Base-by-base conservation (phyloP, 495 filamentous ascomycete genomes). In the Rhizodiscina lignyota region DNA sequence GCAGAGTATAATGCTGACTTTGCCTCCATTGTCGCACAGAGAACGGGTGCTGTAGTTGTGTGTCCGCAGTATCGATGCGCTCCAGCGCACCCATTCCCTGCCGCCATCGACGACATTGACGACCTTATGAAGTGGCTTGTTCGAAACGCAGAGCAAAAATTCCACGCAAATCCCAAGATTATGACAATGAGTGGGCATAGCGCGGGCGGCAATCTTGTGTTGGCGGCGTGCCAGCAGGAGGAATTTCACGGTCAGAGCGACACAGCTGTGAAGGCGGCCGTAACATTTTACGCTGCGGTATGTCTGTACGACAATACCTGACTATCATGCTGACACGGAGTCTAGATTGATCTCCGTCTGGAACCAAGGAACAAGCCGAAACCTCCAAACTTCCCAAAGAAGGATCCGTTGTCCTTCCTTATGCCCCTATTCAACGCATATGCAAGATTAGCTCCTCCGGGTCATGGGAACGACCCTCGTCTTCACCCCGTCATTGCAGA, bases 401-500 rank as follows among this genome's bases (percentile, higher is more conserved):
- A 21, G 1, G 55, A 60, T 30, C 55, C 51, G 5, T 15, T 51
- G 19, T 5, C 32, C 1, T 48, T 53, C 21, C 24, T 60, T 30
- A 16, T 47, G 3, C 49, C 55, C 3, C 36, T 60, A n/a, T 53
- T 45, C 28, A 51, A 58, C 31, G 32, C 45, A 0, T 60, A 60
- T 39, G 40, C 51, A 0, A 8, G 6, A 6, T 6, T 6, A 6
- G 30, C 30, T 6, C 48, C 21, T 1, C 35, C 41, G 4, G 39
- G 21, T 6, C 36, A 52, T n/a, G 21, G 29, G 5, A 30, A 42
- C n/a, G 40, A 53, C 32, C 40, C 52, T 13, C 21, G 47, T 12
- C 35, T 54, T 31, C 45, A 48, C 39, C 53, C 53, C 1, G 48
- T 45, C 4, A 12, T 60, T 2, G 49, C 49, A 5, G 33, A 37